phyloP scores from a whole-genome alignment of 805 yeast genomes.

The Yarrowia porcina region DNA sequence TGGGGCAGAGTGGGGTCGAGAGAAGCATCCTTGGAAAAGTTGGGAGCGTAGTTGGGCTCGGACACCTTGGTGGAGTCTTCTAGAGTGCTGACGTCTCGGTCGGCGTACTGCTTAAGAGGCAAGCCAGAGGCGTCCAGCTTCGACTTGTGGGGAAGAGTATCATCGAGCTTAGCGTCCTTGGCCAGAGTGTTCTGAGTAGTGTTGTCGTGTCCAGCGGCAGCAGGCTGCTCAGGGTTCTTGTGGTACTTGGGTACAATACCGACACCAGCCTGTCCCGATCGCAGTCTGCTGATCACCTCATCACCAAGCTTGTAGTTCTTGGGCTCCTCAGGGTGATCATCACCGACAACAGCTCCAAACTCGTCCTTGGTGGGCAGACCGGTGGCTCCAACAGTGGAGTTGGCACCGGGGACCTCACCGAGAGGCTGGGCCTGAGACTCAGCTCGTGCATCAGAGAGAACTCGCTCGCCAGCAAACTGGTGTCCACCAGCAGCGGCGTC shows the following conservation, averaged over 20 bases:
- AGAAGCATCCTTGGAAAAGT: background rate
- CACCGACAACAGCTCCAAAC: background rate
- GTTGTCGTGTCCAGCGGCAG: background rate
- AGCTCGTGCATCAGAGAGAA: background rate
- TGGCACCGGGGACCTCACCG: background rate
- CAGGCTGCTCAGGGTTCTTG: background rate
- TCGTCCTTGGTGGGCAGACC: background rate
- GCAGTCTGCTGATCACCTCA: background rate
- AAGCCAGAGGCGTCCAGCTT: background rate
- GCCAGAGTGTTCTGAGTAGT: background rate
- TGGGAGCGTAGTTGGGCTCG: background rate
- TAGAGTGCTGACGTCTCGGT: background rate
- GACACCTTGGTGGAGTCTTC: background rate
- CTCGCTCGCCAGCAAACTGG: conserved; percentile 6
- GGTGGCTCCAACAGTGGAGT: background rate
- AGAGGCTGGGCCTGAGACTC: background rate
- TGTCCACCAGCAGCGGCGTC: background rate
- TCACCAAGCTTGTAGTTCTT: background rate
- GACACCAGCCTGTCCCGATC: conserved; percentile 6
- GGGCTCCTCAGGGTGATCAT: background rate
- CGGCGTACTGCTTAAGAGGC: background rate
- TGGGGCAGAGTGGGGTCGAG: background rate
- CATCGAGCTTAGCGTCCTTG: background rate
- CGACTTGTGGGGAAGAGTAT: background rate
- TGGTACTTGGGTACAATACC: background rate